These are phyloP conservation scores for Stentor roeselii DNA, from an alignment of 73 alveolate species.

Conservation along the genomic window DNA sequence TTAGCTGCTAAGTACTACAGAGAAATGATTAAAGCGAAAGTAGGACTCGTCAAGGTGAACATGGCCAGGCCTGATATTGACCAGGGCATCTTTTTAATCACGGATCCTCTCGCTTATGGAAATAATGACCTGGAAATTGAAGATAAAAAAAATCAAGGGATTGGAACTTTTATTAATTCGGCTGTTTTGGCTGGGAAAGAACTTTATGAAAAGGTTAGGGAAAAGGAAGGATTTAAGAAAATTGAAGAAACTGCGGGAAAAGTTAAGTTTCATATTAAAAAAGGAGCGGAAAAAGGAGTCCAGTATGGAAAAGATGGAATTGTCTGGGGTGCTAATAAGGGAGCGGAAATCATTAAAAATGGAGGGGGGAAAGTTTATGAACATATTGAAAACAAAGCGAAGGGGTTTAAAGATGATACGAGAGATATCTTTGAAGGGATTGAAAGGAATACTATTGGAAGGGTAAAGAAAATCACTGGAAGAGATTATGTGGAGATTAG, in stretches of 20 bases:
- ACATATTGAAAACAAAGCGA: neutral
- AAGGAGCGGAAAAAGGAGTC: neutral
- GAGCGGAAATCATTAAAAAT: neutral
- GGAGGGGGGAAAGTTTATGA: neutral
- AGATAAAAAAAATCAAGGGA: neutral
- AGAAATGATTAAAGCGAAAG: neutral
- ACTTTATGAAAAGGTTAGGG: neutral
- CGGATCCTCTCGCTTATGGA: neutral
- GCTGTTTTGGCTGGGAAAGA: neutral
- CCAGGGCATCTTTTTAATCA: neutral
- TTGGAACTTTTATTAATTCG: neutral
- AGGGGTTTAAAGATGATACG: neutral
- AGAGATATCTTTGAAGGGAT: neutral
- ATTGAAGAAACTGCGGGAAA: neutral
- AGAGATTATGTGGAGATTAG: neutral
- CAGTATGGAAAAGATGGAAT: neutral
- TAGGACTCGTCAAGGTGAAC: neutral
- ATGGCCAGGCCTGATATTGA: neutral
- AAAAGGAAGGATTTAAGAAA: neutral
- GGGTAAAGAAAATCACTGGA: neutral
- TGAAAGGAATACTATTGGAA: neutral
- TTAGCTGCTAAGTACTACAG: neutral
- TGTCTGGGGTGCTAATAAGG: neutral
- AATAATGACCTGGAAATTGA: neutral
- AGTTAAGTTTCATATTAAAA: neutral